Conservation (phyloP, 1,284 basidiomycete genomes). For the Sparassis latifolia region DNA sequence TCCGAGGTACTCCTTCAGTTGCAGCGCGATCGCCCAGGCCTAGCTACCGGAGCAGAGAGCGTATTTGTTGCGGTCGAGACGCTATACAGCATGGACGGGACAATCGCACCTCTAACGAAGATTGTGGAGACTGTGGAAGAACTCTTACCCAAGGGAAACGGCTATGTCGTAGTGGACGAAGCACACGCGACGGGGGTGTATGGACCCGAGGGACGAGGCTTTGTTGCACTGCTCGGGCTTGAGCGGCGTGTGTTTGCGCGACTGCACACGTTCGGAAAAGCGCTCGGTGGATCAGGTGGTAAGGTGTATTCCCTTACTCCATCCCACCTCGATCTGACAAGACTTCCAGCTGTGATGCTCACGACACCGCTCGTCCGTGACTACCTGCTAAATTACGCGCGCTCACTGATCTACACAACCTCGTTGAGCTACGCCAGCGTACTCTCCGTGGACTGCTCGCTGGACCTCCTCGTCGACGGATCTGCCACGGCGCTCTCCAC, state of each 20-base stretch:
- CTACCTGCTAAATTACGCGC: constrained; percentile 90
- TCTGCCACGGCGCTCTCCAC: constrained; percentile 46
- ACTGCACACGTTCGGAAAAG: constrained; percentile 69
- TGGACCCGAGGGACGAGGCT: constrained; percentile 74
- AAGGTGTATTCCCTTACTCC: constrained; percentile 21
- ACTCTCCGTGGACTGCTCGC: constrained; percentile 68
- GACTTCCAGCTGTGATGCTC: constrained; percentile 65
- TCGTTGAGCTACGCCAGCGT: constrained; percentile 72
- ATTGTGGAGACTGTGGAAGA: constrained; percentile 58
- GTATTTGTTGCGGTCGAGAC: constrained; percentile 84
- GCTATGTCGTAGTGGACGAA: constrained; percentile 79
- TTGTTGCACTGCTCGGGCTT: constrained; percentile 57
- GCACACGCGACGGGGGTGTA: constrained; percentile 83
- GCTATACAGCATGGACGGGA: constrained; percentile 95
- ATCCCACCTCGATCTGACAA: background rate
- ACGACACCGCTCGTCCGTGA: constrained; percentile 67
- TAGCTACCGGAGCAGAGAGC: constrained; percentile 35
- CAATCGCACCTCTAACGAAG: constrained; percentile 68
- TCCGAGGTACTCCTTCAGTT: constrained; percentile 37
- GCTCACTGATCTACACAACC: constrained; percentile 88
- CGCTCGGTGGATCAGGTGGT: constrained; percentile 76
- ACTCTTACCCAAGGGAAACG: constrained; percentile 55
- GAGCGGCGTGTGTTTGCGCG: constrained; percentile 57
- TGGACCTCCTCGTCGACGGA: constrained; percentile 70
- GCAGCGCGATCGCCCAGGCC: constrained; percentile 26